Base-by-base conservation (phyloP, 225 moss, liverwort and hornwort species). In the Climacium dendroides region DNA sequence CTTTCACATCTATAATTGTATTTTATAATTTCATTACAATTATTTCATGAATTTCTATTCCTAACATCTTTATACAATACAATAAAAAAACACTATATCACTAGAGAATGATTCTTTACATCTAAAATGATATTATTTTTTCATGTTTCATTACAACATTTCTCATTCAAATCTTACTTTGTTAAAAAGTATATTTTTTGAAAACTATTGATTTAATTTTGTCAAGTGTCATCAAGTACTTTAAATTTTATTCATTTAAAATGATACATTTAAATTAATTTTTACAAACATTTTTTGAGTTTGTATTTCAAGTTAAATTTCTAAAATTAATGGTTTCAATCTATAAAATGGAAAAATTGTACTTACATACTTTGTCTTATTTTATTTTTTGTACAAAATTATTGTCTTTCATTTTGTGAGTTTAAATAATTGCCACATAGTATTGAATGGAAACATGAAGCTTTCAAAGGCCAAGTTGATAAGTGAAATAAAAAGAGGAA, bases 381-480 rank as follows among this genome's bases (percentile, higher is more conserved):
- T 34, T 8, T 37, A n/a, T 34, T 25, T 65, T 16, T 14, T 9
- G 3, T 14, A 74, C 19, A 45, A 7, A 62, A 76, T 41, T 35
- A 11, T 47, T 48, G 29, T 45, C 16, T 41, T 45, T 86, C 18
- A 88, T 13, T 85, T 86, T 3, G 26, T 75, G 8, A 88, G 14
- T 43, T 88, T 83, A 19, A 88, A 28, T 82, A 86, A 25, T 54
- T 87, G 66, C 85, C 85, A 85, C 30, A 87, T 37, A 4, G 61
- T 86, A 11, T 77, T 82, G 54, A 86, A 85, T 23, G 80, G 86
- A 74, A 85, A 66, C 35, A 91, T 73, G 1, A 79, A 90, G 74
- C 83, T 91, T 80, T 83, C 74, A 58, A 87, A 89, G 11, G 81
- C 71, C 47, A 87, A 89, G 18, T 64, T 91, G 50, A 85, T 24